Evolutionary conservation across 805 yeast species (phyloP).

Genomic region (Ogataea glucozyma): DNA sequence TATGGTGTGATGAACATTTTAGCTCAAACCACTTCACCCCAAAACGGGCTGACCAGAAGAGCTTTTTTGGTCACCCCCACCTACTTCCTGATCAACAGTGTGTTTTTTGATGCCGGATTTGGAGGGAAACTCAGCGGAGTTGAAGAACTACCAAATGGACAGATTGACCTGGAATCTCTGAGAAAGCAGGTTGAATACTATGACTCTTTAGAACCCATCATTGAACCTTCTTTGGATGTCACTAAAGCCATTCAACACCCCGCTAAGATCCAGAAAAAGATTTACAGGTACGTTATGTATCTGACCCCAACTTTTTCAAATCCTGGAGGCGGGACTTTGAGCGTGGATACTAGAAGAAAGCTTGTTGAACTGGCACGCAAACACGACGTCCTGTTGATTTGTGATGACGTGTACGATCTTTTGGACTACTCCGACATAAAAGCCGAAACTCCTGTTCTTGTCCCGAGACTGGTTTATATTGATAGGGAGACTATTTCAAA

Average conservation of each 20-base stretch:
- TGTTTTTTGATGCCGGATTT: slow-evolving; percentile 79
- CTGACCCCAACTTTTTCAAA: slow-evolving; percentile 78
- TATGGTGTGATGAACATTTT: slow-evolving; percentile 74
- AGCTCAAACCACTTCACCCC: slow-evolving; percentile 61
- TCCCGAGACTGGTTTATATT: slow-evolving; percentile 52
- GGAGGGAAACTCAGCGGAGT: slow-evolving; percentile 65
- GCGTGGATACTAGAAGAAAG: slow-evolving; percentile 48
- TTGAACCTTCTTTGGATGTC: slow-evolving; percentile 25
- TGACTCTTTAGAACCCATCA: slow-evolving; percentile 33
- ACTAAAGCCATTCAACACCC: slow-evolving; percentile 39
- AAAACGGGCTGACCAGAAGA: slow-evolving; percentile 59
- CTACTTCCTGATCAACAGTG: slow-evolving; percentile 71
- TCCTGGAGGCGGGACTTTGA: slow-evolving; percentile 72
- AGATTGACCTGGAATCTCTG: slow-evolving; percentile 51
- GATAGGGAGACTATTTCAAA: slow-evolving; percentile 54
- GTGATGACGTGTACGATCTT: slow-evolving; percentile 83
- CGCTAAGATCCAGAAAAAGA: slow-evolving; percentile 45
- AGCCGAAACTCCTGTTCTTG: slow-evolving; percentile 9
- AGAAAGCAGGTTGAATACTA: slow-evolving; percentile 47
- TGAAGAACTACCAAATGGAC: slow-evolving; percentile 53
- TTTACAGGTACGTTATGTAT: slow-evolving; percentile 70
- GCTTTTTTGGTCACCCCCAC: slow-evolving; percentile 82
- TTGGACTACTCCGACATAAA: slow-evolving; percentile 47
- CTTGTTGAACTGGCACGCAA: slow-evolving; percentile 68
- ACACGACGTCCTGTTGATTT: slow-evolving; percentile 68